Evolutionary conservation across 192 early-diverging fungal species (phyloP), one percentile per base, ranked within the genome.

Genomic region (Gaertneriomyces sp.): DNA sequence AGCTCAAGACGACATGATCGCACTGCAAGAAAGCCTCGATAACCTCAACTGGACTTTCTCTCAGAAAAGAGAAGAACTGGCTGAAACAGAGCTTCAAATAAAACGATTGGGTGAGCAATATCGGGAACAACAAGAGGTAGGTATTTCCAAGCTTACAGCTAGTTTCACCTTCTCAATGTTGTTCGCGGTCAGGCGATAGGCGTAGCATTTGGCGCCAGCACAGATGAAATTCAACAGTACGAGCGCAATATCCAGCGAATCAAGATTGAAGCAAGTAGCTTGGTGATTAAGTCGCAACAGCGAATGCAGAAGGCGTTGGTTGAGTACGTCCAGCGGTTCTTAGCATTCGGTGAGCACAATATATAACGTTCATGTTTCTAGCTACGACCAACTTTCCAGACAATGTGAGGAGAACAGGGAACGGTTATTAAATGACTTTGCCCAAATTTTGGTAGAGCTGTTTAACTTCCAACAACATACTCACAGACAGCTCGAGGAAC

Each of bases 71-170:
- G 84, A 85, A 43, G 72, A 77, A 42, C 54, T 83, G 9, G 49
- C 61, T 33, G 64, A 63, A 17, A 50, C 76, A 7, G 80, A 79
- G 60, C 43, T 42, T 12, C 42, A 60, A 20, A 65, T 81, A 6
- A 33, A 57, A 45, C 43, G 66, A 44, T 58, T 81, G 58, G 73
- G 68, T 19, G 65, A 75, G 2, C 73, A 65, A 45, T 81, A 74
- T 54, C 53, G 51, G 20, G 68, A 81, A 50, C 79, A 85, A 44
- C 78, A 79, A 57, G 78, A 85, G 58, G 79, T 83, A 60, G 7
- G 64, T 55, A 45, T 8, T 33, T 56, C 33, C 17, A 38, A 56
- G n/a, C 8, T 20, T 40, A 4, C 52, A 0, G 45, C 17, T 17
- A 50, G 47, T 50, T 17, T 14, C 17, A 17, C 14, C 1, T 14